Base-by-base conservation (phyloP, 345 rosid species). In the Hibiscus mutabilis region DNA sequence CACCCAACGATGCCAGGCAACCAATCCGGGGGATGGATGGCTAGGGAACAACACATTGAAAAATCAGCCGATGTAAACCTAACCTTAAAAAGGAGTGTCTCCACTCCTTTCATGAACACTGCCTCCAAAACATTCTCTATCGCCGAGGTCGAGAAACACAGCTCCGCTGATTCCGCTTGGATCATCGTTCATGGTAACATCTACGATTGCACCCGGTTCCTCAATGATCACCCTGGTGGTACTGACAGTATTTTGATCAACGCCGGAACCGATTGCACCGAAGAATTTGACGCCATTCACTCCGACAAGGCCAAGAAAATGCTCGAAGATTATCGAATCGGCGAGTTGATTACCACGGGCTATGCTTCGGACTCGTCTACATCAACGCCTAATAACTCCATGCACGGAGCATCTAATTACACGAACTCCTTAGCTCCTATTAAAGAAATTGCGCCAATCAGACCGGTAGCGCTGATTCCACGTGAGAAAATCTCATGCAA, bases 1-100 rank as follows among this genome's bases (percentile, higher is more conserved):
- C 96, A 49, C n/a, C 98, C 98, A 42, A 94, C 96, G 31, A 82
- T 79, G 60, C 91, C 97, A 2, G 98, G 88, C 33, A 94, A 91
- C 84, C 98, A 90, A 46, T 79, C 96, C 12, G 93, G 98, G 21
- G 98, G 98, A 63, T 94, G 98, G 98, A 94, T 94, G 97, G 97
- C 91, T 0, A 89, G 85, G 79, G 93, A 91, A 29, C 84, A 83
- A 18, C 87, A 89, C 57, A 82, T 89, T 0, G 97, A 86, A 78
- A 86, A 46, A 31, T 85, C 93, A 25, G 74, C 82, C 0, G 93
- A 91, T 0, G 73, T 77, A 35, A 79, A 55, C 72, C 81, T 14
- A 2, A 73, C 87, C 31, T 42, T 91, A 4, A 94, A 91, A 49
- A 15, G 53, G 53, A 49, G 53, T 49, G 53, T 49, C 53, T 49